These are phyloP conservation scores for Gyromitra esculenta DNA, from an alignment of 2,329 filamentous ascomycete species.

Conservation along the genomic window DNA sequence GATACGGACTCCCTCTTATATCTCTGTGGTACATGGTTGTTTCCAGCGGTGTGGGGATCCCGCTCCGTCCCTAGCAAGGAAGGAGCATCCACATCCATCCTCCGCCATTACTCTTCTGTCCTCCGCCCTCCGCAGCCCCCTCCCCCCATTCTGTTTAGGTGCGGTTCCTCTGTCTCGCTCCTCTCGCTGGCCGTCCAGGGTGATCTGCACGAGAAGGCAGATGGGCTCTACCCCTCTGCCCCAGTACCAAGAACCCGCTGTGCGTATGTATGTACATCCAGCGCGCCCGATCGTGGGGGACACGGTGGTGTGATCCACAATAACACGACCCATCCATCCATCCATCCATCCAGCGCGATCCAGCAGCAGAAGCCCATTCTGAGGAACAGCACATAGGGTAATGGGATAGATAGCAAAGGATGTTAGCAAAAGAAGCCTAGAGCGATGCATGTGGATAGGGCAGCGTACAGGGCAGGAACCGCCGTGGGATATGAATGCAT, in stretches of 20 bases:
- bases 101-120: background rate
- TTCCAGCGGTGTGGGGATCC: constrained; percentile 50
- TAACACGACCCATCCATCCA: background rate
- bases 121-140: constrained; percentile 5
- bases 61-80: constrained; percentile 27
- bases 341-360: too few relatives aligned
- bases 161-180: background rate
- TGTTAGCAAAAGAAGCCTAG: background rate
- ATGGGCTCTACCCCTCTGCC: background rate
- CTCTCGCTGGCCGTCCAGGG: constrained; percentile 9
- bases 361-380: too few relatives aligned
- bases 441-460: background rate
- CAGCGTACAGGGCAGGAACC: background rate
- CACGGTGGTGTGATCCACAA: background rate
- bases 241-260: background rate
- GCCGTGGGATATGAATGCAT: constrained; percentile 6
- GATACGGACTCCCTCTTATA: constrained; percentile 49
- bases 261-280: background rate
- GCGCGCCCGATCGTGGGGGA: background rate
- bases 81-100: constrained; percentile 5
- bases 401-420: background rate
- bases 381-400: background rate
- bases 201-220: constrained; percentile 2
- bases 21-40: constrained; percentile 43
- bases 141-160: background rate